phyloP scores from a whole-genome alignment of 768 basidiomycete species.

The Rhodotorula babjevae region DNA sequence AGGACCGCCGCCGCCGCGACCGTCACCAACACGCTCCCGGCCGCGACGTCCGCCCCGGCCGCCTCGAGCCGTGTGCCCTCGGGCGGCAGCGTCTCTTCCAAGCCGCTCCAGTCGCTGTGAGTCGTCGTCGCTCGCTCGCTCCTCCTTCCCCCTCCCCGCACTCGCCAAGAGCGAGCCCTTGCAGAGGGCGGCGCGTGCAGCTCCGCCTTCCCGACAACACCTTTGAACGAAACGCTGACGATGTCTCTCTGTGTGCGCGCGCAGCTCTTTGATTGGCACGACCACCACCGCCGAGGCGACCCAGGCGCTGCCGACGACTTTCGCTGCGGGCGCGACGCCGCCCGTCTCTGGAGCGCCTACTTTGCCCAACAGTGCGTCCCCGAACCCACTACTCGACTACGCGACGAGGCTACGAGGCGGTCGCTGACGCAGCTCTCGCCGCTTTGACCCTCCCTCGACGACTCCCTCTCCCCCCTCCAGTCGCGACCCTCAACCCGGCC shows the following conservation, averaged over 20 bases:
- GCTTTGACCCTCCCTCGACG: no score
- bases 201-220: no score
- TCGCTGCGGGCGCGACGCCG: conserved; percentile 58
- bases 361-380: conserved; percentile 54
- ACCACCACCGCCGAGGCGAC: conserved; percentile 49
- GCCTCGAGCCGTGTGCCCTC: not conserved
- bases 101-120: conserved; percentile 13
- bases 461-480: conserved; percentile 9
- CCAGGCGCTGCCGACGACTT: conserved; percentile 55
- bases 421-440: no score
- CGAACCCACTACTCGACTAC: no score
- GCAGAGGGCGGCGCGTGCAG: no score
- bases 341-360: conserved; percentile 63
- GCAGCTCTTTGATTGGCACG: conserved; percentile 32
- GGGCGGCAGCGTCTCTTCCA: not conserved
- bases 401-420: no score
- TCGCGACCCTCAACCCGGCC: conserved; percentile 49
- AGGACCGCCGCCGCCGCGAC: not conserved
- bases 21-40: not conserved
- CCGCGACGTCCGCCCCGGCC: not conserved
- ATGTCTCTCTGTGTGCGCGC: not conserved
- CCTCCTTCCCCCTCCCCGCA: no score
- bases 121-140: not conserved
- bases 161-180: not conserved
- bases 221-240: no score